Conservation (phyloP, 1,284 basidiomycete species). For the Cutaneotrichosporon cavernicola region DNA sequence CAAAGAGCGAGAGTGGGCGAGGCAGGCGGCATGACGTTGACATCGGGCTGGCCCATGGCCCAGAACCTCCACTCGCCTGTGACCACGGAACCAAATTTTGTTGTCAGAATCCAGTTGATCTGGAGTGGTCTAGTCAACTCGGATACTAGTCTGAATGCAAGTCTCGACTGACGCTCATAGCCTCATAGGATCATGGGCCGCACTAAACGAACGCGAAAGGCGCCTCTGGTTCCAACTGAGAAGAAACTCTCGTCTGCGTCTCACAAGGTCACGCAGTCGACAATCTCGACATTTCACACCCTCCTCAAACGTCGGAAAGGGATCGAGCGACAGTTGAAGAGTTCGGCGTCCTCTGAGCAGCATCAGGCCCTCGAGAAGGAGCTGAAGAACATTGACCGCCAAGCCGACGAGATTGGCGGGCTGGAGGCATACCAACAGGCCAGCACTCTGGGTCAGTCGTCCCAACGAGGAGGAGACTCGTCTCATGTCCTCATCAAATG, state of each 20-base stretch:
- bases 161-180: background rate
- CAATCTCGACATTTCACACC: conserved; percentile 48
- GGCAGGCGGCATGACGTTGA: background rate
- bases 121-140: background rate
- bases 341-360: conserved; percentile 1
- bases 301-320: conserved; percentile 44
- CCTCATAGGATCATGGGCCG: conserved; percentile 1
- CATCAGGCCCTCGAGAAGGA: conserved; percentile 17
- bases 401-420: conserved; percentile 70
- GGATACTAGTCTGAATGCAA: background rate
- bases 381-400: conserved; percentile 59
- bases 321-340: conserved; percentile 27
- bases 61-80: background rate
- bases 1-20: background rate
- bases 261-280: conserved; percentile 43
- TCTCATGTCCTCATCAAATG: conserved; percentile 73
- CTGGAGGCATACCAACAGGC: conserved; percentile 74
- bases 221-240: conserved; percentile 10
- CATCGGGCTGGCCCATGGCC: background rate
- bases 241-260: conserved; percentile 23
- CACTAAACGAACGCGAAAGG: conserved; percentile 21
- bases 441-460: conserved; percentile 73
- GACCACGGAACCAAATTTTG: background rate
- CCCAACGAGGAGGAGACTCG: conserved; percentile 77
- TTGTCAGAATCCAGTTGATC: background rate